These are phyloP conservation scores for Nemania diffusa DNA, from an alignment of 2,329 filamentous ascomycete species.

Conservation along the genomic window DNA sequence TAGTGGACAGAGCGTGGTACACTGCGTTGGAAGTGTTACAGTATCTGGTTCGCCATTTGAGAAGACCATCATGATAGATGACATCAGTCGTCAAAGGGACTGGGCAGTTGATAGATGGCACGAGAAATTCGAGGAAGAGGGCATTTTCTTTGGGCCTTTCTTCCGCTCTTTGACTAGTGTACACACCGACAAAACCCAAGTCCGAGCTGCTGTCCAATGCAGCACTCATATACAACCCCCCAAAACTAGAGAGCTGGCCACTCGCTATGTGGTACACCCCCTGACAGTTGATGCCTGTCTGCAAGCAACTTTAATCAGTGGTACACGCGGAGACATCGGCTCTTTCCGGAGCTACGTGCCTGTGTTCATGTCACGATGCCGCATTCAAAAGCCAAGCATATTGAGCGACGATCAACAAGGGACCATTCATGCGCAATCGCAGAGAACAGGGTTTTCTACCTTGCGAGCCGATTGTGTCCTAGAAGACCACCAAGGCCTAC, in stretches of 20 bases:
- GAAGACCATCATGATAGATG: background rate
- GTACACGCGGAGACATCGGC: background rate
- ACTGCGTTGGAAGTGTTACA: conserved; percentile 28
- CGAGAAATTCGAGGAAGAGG: conserved; percentile 10
- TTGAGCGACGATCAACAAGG: background rate
- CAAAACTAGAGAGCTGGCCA: background rate
- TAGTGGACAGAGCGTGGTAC: conserved; percentile 16
- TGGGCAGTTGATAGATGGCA: conserved; percentile 15
- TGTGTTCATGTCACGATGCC: conserved; percentile 12
- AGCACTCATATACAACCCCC: background rate
- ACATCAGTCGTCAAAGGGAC: background rate
- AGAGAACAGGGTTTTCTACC: conserved; percentile 2
- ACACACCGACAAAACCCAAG: background rate
- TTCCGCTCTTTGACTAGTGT: conserved; percentile 6
- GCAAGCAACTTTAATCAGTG: background rate
- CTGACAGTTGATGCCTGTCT: conserved; percentile 11
- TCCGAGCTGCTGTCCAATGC: background rate
- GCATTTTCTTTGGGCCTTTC: conserved; percentile 24
- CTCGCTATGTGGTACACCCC: conserved; percentile 12
- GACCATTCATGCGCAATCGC: background rate
- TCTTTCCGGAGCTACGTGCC: background rate
- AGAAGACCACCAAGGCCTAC: background rate
- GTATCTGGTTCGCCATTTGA: background rate
- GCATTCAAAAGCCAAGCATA: background rate
- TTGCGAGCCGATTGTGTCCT: background rate